Percentiles rank a stretch among this genome's conserved stretches.
Conservation (phyloP, 805 yeast genomes). For the Schizosaccharomyces japonicus region DNA sequence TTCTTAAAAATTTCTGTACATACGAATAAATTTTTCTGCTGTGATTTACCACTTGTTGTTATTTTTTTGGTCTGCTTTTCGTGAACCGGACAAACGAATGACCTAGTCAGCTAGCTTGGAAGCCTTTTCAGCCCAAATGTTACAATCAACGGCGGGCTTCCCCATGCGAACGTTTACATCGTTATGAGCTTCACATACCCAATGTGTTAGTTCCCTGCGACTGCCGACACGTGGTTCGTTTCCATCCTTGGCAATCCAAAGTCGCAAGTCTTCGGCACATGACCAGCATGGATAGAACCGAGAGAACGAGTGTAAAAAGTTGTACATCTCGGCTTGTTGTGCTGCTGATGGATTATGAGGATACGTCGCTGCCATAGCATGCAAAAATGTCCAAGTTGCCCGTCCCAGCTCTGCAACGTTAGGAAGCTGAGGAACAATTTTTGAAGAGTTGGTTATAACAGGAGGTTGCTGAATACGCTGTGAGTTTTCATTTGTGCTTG, state of each 20-base stretch:
- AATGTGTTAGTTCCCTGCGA: slow-evolving; percentile 60
- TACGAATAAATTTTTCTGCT: too few relatives aligned
- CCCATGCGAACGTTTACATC: slow-evolving; percentile 73
- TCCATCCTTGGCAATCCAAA: slow-evolving; percentile 29
- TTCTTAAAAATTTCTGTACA: not conserved
- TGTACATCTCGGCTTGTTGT: slow-evolving; percentile 48
- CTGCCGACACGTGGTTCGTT: slow-evolving; percentile 19
- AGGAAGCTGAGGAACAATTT: slow-evolving; percentile 59
- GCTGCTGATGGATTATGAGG: slow-evolving; percentile 40
- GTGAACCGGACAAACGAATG: too few relatives aligned
- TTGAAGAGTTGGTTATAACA: slow-evolving; percentile 6
- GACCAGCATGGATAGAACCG: slow-evolving; percentile 80
- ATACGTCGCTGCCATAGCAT: slow-evolving; percentile 70
- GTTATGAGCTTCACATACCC: slow-evolving; percentile 93
- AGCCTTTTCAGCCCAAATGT: slow-evolving; percentile 46
- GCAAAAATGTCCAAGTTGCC: slow-evolving; percentile 80
- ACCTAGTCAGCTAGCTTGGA: not conserved
- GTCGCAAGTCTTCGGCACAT: slow-evolving; percentile 67
- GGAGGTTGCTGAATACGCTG: too few relatives aligned
- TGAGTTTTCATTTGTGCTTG: too few relatives aligned
- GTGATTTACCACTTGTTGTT: too few relatives aligned
- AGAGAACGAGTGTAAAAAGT: slow-evolving; percentile 47
- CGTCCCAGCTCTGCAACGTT: slow-evolving; percentile 62
- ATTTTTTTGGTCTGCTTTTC: too few relatives aligned
- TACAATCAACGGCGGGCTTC: slow-evolving; percentile 66